Evolutionary conservation across 305 asterid species (phyloP), one percentile per base, ranked within the genome.

Genomic region (Plantago lanceolata): DNA sequence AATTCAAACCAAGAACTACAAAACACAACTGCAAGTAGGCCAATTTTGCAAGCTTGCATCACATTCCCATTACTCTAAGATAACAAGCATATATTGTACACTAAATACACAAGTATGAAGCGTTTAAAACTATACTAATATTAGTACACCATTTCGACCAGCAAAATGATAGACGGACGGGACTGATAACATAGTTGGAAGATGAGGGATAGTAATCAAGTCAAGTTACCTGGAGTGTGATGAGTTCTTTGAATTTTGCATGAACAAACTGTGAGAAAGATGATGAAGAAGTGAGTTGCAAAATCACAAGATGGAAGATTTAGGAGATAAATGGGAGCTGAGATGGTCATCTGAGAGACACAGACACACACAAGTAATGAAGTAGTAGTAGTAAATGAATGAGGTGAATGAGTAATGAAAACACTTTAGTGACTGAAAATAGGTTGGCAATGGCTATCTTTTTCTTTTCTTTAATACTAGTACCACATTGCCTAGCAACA

Each of bases 161-260:
- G 3, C 28, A 3, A 1, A 24, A 1, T 24, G n/a, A 24, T 24
- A 24, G 28, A n/a, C n/a, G n/a, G n/a, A n/a, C n/a, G n/a, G n/a
- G n/a, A n/a, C 28, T 24, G 3, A 24, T 24, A 24, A 24, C 28
- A 24, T 24, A 24, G 28, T 24, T 24, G 28, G 3, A 24, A 24
- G 1, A 24, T 24, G 28, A 61, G 65, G 40, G 66, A 59, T n/a
- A n/a, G 64, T 33, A 61, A 19, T 31, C 29, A 48, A 24, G 64
- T 16, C 3, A 24, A 24, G 69, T 26, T 66, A 78, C 83, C 83
- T 78, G 54, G 69, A 65, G 63, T 69, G 67, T 59, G 78, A 62
- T 45, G 78, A 66, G 71, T 66, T 74, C 75, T 73, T 80, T 73
- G 77, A 76, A 74, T 77, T 89, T 84, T 87, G 95, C 92, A 87